Evolutionary conservation across 768 basidiomycete genomes (phyloP).

Genomic region (Naganishia onofrii): DNA sequence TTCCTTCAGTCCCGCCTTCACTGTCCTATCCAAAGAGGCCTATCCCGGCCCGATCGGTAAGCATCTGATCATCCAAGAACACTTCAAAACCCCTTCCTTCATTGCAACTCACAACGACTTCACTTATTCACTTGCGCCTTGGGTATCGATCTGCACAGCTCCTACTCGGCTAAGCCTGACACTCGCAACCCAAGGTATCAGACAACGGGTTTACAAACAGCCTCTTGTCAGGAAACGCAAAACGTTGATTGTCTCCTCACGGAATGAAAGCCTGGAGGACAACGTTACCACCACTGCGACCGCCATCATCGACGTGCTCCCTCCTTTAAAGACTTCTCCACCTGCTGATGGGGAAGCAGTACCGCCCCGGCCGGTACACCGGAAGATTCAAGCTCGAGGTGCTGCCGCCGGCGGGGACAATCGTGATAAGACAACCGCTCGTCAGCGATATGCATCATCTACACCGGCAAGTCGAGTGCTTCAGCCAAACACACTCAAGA

Average conservation of each 20-base stretch:
- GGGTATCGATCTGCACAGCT: background rate
- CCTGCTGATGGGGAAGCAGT: background rate
- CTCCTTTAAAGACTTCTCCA: too few relatives aligned
- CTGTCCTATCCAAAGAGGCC: background rate
- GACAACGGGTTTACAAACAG: background rate
- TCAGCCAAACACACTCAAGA: background rate
- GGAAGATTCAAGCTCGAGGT: constrained; percentile 4
- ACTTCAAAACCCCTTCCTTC: too few relatives aligned
- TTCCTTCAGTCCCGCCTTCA: background rate
- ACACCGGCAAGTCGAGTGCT: constrained; percentile 8
- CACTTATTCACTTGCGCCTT: background rate
- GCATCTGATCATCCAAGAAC: background rate
- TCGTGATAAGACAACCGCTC: background rate
- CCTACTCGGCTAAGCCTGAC: background rate
- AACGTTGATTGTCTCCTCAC: background rate
- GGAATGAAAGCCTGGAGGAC: background rate
- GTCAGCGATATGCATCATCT: constrained; percentile 5
- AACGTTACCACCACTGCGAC: background rate
- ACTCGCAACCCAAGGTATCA: constrained; percentile 7
- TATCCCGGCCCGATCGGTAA: background rate
- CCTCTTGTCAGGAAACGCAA: constrained; percentile 1
- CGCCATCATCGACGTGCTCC: background rate
- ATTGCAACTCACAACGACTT: background rate
- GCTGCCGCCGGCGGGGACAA: background rate
- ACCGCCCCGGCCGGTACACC: background rate